phyloP scores from a whole-genome alignment of 208 protist genomes.

The Acanthamoeba sp. region DNA sequence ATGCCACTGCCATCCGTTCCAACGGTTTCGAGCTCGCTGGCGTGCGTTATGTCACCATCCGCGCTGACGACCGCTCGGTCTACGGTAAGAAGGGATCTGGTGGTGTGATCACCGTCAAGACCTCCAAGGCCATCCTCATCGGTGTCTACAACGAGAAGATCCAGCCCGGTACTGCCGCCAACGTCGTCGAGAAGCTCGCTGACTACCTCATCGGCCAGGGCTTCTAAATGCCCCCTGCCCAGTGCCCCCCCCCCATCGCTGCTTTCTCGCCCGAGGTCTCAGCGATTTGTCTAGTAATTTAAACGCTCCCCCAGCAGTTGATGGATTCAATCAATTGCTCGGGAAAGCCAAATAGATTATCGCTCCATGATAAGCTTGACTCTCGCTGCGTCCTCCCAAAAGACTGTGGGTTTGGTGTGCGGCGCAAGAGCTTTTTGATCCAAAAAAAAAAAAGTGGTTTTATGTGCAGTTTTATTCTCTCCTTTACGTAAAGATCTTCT shows the following conservation, averaged over 20 bases:
- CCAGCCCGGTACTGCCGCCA: slow-evolving; percentile 82
- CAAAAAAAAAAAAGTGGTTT: too few species aligned
- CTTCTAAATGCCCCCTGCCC: slow-evolving; percentile 85
- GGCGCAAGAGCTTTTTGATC: too few species aligned
- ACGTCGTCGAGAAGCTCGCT: slow-evolving; percentile 87
- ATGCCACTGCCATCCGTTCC: slow-evolving; percentile 66
- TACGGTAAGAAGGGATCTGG: slow-evolving; percentile 86
- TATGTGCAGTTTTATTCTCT: not conserved
- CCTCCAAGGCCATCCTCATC: slow-evolving; percentile 83
- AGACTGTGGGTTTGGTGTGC: too few species aligned
- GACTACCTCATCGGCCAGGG: slow-evolving; percentile 88
- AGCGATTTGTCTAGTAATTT: not conserved
- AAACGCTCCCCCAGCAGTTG: too few species aligned
- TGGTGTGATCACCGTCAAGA: slow-evolving; percentile 86
- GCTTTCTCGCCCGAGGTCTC: not conserved
- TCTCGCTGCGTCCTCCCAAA: too few species aligned
- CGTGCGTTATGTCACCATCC: slow-evolving; percentile 86
- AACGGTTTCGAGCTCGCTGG: slow-evolving; percentile 81
- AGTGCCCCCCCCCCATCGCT: not conserved
- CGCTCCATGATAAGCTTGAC: too few species aligned
- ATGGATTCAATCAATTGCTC: too few species aligned
- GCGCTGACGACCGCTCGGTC: slow-evolving; percentile 79
- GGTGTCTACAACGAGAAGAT: slow-evolving; percentile 84
- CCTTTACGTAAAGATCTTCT: slow-evolving; percentile 71
- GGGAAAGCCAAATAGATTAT: too few species aligned